Evolutionary conservation across 306 rosid species (phyloP).

Genomic region (Vigna unguiculata): DNA sequence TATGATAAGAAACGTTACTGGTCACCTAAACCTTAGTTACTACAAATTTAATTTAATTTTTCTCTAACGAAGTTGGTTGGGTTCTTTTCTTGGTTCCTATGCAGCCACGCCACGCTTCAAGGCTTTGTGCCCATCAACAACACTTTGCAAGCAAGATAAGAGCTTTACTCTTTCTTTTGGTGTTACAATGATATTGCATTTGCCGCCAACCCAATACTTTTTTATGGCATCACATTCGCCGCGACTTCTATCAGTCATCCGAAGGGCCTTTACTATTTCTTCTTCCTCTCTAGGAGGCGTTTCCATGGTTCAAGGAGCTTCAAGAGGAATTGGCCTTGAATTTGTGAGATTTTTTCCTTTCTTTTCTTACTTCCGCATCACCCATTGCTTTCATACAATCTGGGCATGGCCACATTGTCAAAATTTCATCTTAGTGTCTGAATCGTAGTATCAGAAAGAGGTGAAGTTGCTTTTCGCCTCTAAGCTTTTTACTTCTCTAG

Average conservation of each 20-base stretch:
- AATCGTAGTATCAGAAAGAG: background rate
- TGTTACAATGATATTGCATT: constrained; percentile 9
- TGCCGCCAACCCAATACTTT: constrained; percentile 10
- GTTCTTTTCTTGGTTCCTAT: constrained; percentile 17
- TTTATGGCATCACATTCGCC: constrained; percentile 49
- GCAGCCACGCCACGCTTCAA: constrained; percentile 49
- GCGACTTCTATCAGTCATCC: constrained; percentile 36
- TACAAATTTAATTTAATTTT: background rate
- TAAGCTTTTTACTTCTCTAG: background rate
- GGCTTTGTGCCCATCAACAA: background rate
- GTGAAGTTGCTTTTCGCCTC: background rate
- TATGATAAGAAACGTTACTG: no score
- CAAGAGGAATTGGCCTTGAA: constrained; percentile 70
- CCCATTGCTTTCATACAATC: background rate
- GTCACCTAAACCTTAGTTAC: background rate
- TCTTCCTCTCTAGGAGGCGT: constrained; percentile 47
- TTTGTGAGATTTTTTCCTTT: constrained; percentile 46
- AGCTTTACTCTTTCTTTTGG: constrained; percentile 1
- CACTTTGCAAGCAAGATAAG: background rate
- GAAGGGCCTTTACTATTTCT: constrained; percentile 46
- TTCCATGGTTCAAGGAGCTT: constrained; percentile 69
- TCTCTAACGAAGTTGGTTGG: background rate
- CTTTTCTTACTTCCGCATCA: background rate
- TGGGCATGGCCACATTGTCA: constrained; percentile 18
- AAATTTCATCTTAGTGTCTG: constrained; percentile 1